phyloP scores from a whole-genome alignment of 2,329 filamentous ascomycete genomes.

The Ophiostoma fasciatum region DNA sequence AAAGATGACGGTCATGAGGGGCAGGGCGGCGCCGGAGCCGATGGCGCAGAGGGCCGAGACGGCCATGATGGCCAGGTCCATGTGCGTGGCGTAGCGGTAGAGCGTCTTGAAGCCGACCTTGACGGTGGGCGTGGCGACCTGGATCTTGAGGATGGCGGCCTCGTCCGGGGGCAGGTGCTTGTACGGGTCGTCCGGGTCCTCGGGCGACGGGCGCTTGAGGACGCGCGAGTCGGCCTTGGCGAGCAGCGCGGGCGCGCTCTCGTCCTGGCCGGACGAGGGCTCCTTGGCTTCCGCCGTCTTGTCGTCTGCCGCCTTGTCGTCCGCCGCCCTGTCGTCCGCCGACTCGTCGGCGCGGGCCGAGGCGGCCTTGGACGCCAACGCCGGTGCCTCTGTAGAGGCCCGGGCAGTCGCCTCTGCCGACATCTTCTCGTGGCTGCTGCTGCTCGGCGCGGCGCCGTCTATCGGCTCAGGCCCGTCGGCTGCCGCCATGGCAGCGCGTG shows the following conservation, averaged over 20 bases:
- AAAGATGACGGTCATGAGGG: slow-evolving; percentile 71
- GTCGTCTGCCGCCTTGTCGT: no score
- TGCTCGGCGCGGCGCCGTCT: slow-evolving; percentile 5
- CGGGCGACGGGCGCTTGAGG: slow-evolving; percentile 13
- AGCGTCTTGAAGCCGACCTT: slow-evolving; percentile 50
- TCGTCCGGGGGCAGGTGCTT: slow-evolving; percentile 50
- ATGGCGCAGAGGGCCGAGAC: slow-evolving; percentile 51
- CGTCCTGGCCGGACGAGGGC: neutral
- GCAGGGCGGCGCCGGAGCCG: slow-evolving; percentile 49
- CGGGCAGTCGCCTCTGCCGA: no score
- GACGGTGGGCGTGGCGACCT: slow-evolving; percentile 49
- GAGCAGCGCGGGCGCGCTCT: slow-evolving; percentile 13
- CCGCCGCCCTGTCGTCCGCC: no score
- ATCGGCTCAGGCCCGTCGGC: slow-evolving; percentile 10
- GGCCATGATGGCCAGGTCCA: slow-evolving; percentile 48
- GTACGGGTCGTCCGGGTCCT: slow-evolving; percentile 32
- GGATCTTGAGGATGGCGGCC: slow-evolving; percentile 49
- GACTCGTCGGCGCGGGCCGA: slow-evolving; percentile 24
- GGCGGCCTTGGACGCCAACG: slow-evolving; percentile 14
- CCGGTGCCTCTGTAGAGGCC: no score
- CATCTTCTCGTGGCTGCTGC: slow-evolving; percentile 8
- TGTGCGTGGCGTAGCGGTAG: slow-evolving; percentile 54
- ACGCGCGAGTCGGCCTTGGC: slow-evolving; percentile 30
- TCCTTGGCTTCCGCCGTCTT: no score
- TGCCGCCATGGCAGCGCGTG: slow-evolving; percentile 7